Percentiles rank a stretch among this genome's conserved stretches.
phyloP scores from a whole-genome alignment of 306 rosid genomes.

The Sphenostylis stenocarpa region DNA sequence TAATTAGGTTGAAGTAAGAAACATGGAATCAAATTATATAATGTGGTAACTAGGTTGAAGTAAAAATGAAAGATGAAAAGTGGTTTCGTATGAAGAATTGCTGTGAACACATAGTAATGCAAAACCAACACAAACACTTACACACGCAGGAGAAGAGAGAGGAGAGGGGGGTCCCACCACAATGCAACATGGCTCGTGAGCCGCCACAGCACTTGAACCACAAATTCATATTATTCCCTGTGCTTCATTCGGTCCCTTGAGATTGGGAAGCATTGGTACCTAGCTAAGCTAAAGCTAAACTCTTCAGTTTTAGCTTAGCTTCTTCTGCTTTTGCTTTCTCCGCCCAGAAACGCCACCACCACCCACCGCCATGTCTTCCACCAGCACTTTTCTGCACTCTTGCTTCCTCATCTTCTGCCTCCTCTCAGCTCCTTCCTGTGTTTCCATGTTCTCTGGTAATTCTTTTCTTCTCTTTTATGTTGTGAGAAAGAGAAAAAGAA shows the following conservation, averaged over 20 bases:
- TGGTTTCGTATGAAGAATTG: not conserved
- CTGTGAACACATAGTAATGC: not conserved
- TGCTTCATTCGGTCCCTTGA: constrained; percentile 4
- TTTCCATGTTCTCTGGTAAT: constrained; percentile 50
- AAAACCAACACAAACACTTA: not conserved
- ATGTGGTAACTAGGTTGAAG: not conserved
- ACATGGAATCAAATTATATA: too few relatives aligned
- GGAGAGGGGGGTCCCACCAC: not conserved
- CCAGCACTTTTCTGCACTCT: constrained; percentile 8
- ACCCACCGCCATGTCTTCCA: not conserved
- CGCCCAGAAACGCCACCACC: not conserved
- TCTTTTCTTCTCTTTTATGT: not conserved
- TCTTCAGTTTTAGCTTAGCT: constrained; percentile 1
- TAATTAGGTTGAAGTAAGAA: too few relatives aligned
- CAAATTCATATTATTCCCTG: constrained; percentile 15
- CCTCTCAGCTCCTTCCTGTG: constrained; percentile 32
- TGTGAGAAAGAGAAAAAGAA: not conserved
- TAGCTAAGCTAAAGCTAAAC: not conserved
- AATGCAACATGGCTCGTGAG: constrained; percentile 7
- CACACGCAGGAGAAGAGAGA: not conserved
- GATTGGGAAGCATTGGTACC: constrained; percentile 18
- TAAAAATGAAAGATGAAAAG: not conserved
- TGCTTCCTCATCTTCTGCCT: constrained; percentile 34
- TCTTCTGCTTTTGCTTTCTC: not conserved
- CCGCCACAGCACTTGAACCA: constrained; percentile 22